Evolutionary conservation across 192 early-diverging fungal genomes (phyloP).

Genomic region (Chytriomyces sp.): DNA sequence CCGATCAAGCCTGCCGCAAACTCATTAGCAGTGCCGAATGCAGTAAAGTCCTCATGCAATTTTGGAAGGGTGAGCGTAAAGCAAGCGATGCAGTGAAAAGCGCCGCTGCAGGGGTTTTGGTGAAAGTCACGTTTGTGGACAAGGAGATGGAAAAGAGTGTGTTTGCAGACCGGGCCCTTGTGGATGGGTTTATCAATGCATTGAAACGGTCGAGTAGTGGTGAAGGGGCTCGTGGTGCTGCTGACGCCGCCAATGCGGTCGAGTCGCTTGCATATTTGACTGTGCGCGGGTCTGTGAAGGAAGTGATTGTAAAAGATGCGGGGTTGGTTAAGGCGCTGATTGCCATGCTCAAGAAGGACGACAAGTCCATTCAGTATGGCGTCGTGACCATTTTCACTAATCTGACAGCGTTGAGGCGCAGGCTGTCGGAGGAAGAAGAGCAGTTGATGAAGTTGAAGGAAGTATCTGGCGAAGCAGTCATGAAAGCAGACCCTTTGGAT

Average conservation of each 20-base stretch:
- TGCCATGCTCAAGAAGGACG: conserved; percentile 27
- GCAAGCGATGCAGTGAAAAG: conserved; percentile 8
- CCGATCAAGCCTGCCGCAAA: conserved; percentile 64
- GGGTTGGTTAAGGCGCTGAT: conserved; percentile 62
- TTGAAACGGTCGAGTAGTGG: conserved; percentile 38
- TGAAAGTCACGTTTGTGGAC: conserved; percentile 47
- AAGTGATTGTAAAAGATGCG: conserved; percentile 64
- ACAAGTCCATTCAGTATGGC: conserved; percentile 71
- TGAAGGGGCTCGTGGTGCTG: conserved; percentile 32
- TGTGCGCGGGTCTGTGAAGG: conserved; percentile 71
- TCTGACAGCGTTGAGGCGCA: conserved; percentile 70
- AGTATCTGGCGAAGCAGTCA: conserved; percentile 57
- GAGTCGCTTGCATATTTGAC: conserved; percentile 87
- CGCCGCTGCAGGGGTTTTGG: conserved; percentile 41
- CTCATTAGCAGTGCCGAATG: conserved; percentile 48
- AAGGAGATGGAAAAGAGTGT: conserved; percentile 20
- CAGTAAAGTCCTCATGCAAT: conserved; percentile 22
- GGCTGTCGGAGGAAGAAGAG: conserved; percentile 78
- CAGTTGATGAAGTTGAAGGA: conserved; percentile 78
- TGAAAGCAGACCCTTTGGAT: conserved; percentile 61
- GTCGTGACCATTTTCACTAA: conserved; percentile 77
- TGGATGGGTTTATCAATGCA: conserved; percentile 62
- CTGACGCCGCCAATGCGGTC: conserved; percentile 56
- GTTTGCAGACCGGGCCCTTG: conserved; percentile 34
- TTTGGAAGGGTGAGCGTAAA: conserved; percentile 9